Percentiles rank a stretch among this genome's conserved stretches.
Evolutionary conservation across 2,329 filamentous ascomycete genomes (phyloP).

Genomic region (Fusarium longipes): DNA sequence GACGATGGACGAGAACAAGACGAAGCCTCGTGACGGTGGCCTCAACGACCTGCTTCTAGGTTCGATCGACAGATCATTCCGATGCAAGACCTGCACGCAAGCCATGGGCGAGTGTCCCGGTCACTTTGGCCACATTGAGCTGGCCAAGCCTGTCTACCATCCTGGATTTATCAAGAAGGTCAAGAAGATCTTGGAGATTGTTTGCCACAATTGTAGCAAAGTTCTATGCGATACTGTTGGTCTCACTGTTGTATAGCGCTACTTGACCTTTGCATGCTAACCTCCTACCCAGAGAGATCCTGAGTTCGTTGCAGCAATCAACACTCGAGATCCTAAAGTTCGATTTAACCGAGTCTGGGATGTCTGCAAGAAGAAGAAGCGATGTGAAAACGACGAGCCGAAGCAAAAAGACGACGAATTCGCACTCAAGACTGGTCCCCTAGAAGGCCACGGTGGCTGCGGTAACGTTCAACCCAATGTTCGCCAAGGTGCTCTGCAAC

Average conservation of each 20-base stretch:
- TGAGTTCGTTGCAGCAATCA: slow-evolving; percentile 83
- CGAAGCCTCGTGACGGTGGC: slow-evolving; percentile 89
- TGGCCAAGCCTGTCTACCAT: slow-evolving; percentile 96
- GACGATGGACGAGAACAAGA: slow-evolving; percentile 97
- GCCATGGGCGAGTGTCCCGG: slow-evolving; percentile 96
- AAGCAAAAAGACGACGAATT: slow-evolving; percentile 77
- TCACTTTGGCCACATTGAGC: slow-evolving; percentile 98
- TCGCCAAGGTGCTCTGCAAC: slow-evolving; percentile 84
- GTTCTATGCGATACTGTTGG: slow-evolving; percentile 98
- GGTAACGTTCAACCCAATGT: slow-evolving; percentile 92
- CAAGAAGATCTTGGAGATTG: slow-evolving; percentile 98
- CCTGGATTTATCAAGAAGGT: slow-evolving; percentile 97
- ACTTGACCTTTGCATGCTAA: slow-evolving; percentile 70
- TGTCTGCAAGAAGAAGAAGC: slow-evolving; percentile 87
- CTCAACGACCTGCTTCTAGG: slow-evolving; percentile 96
- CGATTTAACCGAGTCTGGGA: slow-evolving; percentile 94
- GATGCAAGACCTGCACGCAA: slow-evolving; percentile 96
- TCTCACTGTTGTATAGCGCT: slow-evolving; percentile 69
- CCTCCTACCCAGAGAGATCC: slow-evolving; percentile 77
- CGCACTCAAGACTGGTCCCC: slow-evolving; percentile 66
- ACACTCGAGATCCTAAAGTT: slow-evolving; percentile 89
- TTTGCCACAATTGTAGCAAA: slow-evolving; percentile 99
- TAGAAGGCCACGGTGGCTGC: slow-evolving; percentile 83
- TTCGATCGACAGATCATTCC: slow-evolving; percentile 94
- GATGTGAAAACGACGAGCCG: slow-evolving; percentile 83